Conservation (phyloP, 352 stramenopile species). For the Phytopythium litorale region DNA sequence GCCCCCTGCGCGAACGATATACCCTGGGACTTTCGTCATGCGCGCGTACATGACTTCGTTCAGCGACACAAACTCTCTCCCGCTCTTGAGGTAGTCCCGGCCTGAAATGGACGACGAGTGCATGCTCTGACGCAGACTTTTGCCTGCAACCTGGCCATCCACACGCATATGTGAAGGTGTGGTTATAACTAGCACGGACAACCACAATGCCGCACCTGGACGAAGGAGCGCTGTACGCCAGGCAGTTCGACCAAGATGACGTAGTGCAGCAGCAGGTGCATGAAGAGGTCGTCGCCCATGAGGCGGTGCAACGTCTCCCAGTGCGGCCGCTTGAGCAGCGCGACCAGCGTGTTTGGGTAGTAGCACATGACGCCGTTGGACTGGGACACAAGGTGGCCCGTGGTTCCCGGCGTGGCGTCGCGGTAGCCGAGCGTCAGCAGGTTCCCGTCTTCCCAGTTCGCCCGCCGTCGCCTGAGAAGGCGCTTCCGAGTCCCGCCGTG, state of each 20-base stretch:
- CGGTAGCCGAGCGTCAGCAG: slow-evolving; percentile 69
- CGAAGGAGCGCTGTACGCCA: slow-evolving; percentile 24
- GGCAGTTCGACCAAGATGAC: slow-evolving; percentile 46
- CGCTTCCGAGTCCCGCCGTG: slow-evolving; percentile 8
- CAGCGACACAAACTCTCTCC: slow-evolving; percentile 28
- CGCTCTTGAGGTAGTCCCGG: not conserved
- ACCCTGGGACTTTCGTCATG: slow-evolving; percentile 21
- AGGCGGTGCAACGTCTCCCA: slow-evolving; percentile 49
- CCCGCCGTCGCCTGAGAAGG: slow-evolving; percentile 36
- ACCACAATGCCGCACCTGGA: slow-evolving; percentile 37
- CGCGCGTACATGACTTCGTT: slow-evolving; percentile 65
- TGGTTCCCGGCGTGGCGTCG: slow-evolving; percentile 31
- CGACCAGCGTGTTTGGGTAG: slow-evolving; percentile 73
- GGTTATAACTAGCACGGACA: not conserved
- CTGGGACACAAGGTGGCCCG: slow-evolving; percentile 46
- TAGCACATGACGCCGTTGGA: slow-evolving; percentile 68
- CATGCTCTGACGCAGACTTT: slow-evolving; percentile 37
- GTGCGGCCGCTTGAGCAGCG: slow-evolving; percentile 41
- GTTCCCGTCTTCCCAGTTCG: slow-evolving; percentile 46
- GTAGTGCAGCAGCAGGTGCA: slow-evolving; percentile 63
- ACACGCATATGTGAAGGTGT: no score
- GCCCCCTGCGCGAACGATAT: slow-evolving; percentile 32
- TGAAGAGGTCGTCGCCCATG: slow-evolving; percentile 66
- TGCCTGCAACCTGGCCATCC: slow-evolving; percentile 34
- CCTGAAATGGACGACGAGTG: not conserved